Percentiles rank a stretch among this genome's conserved stretches.
These are phyloP conservation scores for Xylaria sp. DNA, from an alignment of 2,329 filamentous ascomycete genomes.

Conservation along the genomic window DNA sequence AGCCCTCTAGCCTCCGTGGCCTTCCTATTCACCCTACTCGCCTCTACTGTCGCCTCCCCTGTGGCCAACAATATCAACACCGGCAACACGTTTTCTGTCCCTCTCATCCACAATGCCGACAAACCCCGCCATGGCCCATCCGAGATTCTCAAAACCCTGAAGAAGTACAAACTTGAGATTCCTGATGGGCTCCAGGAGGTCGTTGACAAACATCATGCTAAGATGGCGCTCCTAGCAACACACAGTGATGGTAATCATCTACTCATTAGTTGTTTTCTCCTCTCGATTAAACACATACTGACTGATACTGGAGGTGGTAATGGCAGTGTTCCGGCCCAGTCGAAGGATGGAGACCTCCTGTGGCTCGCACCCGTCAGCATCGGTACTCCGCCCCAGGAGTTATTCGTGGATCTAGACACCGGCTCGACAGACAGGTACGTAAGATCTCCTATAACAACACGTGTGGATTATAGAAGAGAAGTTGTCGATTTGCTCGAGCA, in stretches of 20 bases:
- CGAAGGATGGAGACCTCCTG: slow-evolving; percentile 55
- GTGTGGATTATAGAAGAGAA: not conserved
- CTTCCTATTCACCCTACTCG: slow-evolving; percentile 40
- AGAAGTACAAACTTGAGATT: slow-evolving; percentile 50
- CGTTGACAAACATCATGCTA: slow-evolving; percentile 44
- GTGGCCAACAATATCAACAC: slow-evolving; percentile 13
- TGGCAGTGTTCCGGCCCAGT: slow-evolving; percentile 29
- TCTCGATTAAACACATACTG: not conserved
- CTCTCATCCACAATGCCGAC: slow-evolving; percentile 43
- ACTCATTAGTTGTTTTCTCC: not conserved
- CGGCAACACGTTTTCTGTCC: slow-evolving; percentile 44
- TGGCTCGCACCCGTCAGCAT: slow-evolving; percentile 59
- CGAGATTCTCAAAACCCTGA: slow-evolving; percentile 48
- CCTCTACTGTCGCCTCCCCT: slow-evolving; percentile 35
- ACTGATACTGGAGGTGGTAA: slow-evolving; percentile 37
- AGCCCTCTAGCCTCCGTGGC: slow-evolving; percentile 39
- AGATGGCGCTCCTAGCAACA: slow-evolving; percentile 35
- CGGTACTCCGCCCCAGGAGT: slow-evolving; percentile 60
- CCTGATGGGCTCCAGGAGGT: slow-evolving; percentile 46
- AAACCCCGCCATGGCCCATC: slow-evolving; percentile 46
- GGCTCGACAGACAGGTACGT: slow-evolving; percentile 72
- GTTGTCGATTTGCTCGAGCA: not conserved
- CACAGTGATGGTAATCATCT: slow-evolving; percentile 31
- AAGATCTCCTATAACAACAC: slow-evolving; percentile 18
- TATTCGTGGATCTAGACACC: slow-evolving; percentile 64